Percentiles rank a stretch among this genome's conserved stretches.
Evolutionary conservation across 208 protist genomes (phyloP).

Genomic region (Trypanosoma congolense): DNA sequence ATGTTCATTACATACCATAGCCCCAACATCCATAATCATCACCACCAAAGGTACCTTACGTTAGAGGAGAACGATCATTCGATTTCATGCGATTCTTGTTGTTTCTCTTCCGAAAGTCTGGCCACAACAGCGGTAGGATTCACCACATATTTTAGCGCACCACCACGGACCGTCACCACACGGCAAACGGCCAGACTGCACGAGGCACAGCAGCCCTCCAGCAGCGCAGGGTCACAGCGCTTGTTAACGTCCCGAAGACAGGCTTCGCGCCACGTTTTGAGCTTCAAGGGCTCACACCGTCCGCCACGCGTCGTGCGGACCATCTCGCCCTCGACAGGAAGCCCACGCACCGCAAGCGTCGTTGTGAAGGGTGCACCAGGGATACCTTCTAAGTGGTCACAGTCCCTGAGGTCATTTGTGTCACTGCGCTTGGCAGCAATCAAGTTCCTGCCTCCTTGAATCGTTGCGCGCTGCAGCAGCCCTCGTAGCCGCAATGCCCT

Average conservation of each 20-base stretch:
- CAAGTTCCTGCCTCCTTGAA: conserved; percentile 5
- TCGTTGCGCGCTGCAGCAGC: conserved; percentile 20
- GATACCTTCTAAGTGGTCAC: not conserved
- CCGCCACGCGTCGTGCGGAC: conserved; percentile 19
- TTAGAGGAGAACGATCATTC: not conserved
- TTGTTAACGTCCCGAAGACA: conserved; percentile 65
- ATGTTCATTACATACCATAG: too few species aligned
- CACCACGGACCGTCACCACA: conserved; percentile 22
- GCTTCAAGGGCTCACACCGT: conserved; percentile 4
- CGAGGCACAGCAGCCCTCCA: conserved; percentile 38
- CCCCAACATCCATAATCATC: too few species aligned
- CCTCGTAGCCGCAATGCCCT: conserved; percentile 22
- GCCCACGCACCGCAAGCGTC: conserved; percentile 31
- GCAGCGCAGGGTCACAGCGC: conserved; percentile 33
- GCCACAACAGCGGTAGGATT: conserved; percentile 24
- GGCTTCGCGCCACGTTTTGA: conserved; percentile 43
- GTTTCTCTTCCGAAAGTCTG: not conserved
- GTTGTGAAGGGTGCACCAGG: conserved; percentile 3
- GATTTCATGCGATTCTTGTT: not conserved
- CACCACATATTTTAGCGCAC: conserved; percentile 21
- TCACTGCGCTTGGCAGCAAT: conserved; percentile 7
- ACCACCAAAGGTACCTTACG: too few species aligned
- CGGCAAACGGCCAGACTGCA: conserved; percentile 55
- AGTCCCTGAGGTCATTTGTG: not conserved
- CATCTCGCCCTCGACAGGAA: conserved; percentile 53